Percentiles rank a stretch among this genome's conserved stretches.
These are phyloP conservation scores for Saturnispora sekii DNA, from an alignment of 805 yeast genomes.

Conservation along the genomic window DNA sequence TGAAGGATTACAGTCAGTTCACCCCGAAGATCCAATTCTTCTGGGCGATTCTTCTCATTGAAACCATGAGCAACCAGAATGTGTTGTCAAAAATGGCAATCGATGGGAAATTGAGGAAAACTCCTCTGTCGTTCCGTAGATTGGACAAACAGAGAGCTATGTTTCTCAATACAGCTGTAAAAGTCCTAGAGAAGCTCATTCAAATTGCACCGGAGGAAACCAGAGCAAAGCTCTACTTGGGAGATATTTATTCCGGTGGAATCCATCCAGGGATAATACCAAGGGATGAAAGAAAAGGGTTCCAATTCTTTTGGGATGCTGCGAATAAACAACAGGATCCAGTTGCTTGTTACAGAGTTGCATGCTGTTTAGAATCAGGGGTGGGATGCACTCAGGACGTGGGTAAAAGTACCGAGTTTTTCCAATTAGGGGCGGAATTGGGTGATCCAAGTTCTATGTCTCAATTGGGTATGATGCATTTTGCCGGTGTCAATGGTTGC, in stretches of 20 bases:
- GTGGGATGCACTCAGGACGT: constrained; percentile 38
- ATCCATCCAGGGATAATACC: constrained; percentile 39
- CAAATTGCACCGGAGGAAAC: constrained; percentile 37
- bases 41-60: constrained; percentile 52
- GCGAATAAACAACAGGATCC: constrained; percentile 44
- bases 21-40: constrained; percentile 47
- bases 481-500: constrained; percentile 31
- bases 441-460: constrained; percentile 64
- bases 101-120: constrained; percentile 35
- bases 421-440: constrained; percentile 49
- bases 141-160: constrained; percentile 43
- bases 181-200: constrained; percentile 48
- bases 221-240: constrained; percentile 51
- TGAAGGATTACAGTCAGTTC: constrained; percentile 29
- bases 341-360: constrained; percentile 58
- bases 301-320: constrained; percentile 48
- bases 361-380: constrained; percentile 62
- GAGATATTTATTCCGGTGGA: constrained; percentile 46
- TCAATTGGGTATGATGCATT: constrained; percentile 56
- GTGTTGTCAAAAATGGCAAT: constrained; percentile 35
- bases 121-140: constrained; percentile 32
- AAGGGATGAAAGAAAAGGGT: constrained; percentile 51
- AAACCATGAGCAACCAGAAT: constrained; percentile 34
- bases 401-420: constrained; percentile 42
- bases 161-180: constrained; percentile 48